Evolutionary conservation across 345 rosid genomes (phyloP).

Genomic region (Brassica rapa): DNA sequence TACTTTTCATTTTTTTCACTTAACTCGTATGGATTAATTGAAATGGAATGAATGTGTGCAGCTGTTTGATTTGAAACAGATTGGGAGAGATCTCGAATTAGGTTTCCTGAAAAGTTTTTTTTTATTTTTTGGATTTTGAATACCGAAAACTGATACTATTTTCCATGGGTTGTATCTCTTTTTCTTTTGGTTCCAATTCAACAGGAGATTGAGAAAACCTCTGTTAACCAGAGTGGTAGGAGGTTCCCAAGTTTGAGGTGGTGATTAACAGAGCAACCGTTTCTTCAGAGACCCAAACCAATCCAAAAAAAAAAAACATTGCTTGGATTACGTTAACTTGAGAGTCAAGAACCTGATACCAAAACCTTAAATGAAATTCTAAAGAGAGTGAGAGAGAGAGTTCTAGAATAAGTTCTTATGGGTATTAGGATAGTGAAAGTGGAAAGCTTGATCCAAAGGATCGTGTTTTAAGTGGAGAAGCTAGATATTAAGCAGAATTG

Average conservation of each 20-base stretch:
- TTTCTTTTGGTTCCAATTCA: slow-evolving; percentile 32
- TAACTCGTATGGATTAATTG: background rate
- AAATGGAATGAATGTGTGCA: slow-evolving; percentile 22
- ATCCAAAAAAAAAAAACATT: slow-evolving; percentile 9
- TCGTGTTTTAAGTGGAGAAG: background rate
- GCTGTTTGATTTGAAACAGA: slow-evolving; percentile 29
- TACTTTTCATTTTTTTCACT: slow-evolving; percentile 26
- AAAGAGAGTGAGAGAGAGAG: background rate
- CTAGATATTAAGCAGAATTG: background rate
- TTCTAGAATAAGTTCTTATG: slow-evolving; percentile 14
- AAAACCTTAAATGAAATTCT: background rate
- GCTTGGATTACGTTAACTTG: background rate
- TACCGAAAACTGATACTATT: slow-evolving; percentile 42
- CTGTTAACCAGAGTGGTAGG: slow-evolving; percentile 41
- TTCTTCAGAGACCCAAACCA: slow-evolving; percentile 35
- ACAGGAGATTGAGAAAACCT: slow-evolving; percentile 44
- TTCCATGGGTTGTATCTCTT: slow-evolving; percentile 36
- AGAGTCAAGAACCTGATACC: slow-evolving; percentile 27
- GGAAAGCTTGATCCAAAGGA: background rate
- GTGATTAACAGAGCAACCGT: slow-evolving; percentile 35
- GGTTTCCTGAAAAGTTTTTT: slow-evolving; percentile 18
- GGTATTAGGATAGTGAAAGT: background rate
- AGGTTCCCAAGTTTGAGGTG: slow-evolving; percentile 43
- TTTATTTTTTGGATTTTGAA: slow-evolving; percentile 2
- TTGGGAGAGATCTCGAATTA: slow-evolving; percentile 34